These are phyloP conservation scores for Chlorella ohadii DNA, from an alignment of 139 green algal species.

Conservation along the genomic window DNA sequence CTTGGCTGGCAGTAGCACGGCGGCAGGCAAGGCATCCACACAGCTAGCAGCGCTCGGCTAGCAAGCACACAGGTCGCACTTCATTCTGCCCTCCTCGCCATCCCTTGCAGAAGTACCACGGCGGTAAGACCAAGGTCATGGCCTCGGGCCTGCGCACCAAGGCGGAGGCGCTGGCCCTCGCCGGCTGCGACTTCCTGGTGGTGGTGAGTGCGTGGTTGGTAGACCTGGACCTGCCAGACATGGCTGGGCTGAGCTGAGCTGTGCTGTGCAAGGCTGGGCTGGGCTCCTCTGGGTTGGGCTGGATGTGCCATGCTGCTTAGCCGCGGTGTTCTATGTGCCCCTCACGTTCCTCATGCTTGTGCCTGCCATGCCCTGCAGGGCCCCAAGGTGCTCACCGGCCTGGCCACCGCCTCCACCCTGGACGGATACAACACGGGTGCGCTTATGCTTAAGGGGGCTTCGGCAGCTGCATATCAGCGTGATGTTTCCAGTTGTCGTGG, in stretches of 20 bases:
- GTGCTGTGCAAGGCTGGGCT: not conserved
- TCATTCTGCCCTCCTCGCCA: not conserved
- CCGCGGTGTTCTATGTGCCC: too few species aligned
- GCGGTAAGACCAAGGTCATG: slow-evolving; percentile 84
- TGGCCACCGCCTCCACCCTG: slow-evolving; percentile 59
- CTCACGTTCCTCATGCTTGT: too few species aligned
- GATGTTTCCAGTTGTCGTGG: too few species aligned
- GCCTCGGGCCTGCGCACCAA: slow-evolving; percentile 77
- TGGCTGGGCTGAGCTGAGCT: not conserved
- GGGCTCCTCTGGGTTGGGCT: too few species aligned
- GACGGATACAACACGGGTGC: slow-evolving; percentile 77
- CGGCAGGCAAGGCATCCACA: too few species aligned
- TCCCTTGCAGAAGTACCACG: slow-evolving; percentile 49
- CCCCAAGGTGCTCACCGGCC: slow-evolving; percentile 56
- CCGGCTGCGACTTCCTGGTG: slow-evolving; percentile 85
- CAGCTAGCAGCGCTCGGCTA: too few species aligned
- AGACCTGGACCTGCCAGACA: not conserved
- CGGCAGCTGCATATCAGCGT: too few species aligned
- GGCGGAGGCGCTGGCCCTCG: slow-evolving; percentile 75
- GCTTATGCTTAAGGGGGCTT: too few species aligned
- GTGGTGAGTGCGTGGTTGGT: not conserved
- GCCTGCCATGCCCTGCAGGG: slow-evolving; percentile 51
- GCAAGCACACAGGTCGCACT: too few species aligned
- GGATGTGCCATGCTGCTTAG: too few species aligned
- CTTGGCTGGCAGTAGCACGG: too few species aligned